phyloP scores from a whole-genome alignment of 371 early-diverging fungal genomes.

The Saksenaea vasiformis region DNA sequence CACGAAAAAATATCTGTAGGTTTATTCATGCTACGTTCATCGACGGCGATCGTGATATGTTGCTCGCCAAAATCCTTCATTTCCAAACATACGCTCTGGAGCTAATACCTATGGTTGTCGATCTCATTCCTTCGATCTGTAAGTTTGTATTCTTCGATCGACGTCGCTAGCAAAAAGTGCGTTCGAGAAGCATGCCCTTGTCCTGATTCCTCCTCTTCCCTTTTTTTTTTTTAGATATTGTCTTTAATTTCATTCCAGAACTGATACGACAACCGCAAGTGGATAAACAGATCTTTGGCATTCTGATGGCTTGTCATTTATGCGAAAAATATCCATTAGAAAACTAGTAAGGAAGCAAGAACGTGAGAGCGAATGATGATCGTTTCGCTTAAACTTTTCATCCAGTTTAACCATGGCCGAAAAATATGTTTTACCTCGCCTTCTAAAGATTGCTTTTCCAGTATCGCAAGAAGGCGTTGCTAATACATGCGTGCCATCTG shows the following conservation, averaged over 20 bases:
- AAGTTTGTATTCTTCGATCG: slow-evolving; percentile 13
- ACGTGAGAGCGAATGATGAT: neutral
- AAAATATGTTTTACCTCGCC: slow-evolving; percentile 37
- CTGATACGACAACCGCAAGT: slow-evolving; percentile 48
- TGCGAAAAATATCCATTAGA: slow-evolving; percentile 54
- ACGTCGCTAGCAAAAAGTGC: too few relatives aligned
- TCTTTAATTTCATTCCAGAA: slow-evolving; percentile 55
- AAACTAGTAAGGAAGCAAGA: slow-evolving; percentile 36
- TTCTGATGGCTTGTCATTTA: slow-evolving; percentile 45
- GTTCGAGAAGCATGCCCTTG: too few relatives aligned
- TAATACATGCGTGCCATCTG: slow-evolving; percentile 34
- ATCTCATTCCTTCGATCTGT: slow-evolving; percentile 56
- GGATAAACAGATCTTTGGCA: slow-evolving; percentile 55
- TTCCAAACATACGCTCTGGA: slow-evolving; percentile 62
- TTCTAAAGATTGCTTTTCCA: slow-evolving; percentile 41
- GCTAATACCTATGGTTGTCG: slow-evolving; percentile 55
- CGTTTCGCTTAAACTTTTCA: neutral
- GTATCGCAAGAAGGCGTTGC: slow-evolving; percentile 20
- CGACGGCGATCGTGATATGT: slow-evolving; percentile 53
- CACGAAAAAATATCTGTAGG: slow-evolving; percentile 48
- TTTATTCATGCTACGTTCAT: slow-evolving; percentile 60
- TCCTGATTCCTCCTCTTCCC: neutral
- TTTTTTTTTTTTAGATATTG: slow-evolving; percentile 31
- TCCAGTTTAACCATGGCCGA: slow-evolving; percentile 33
- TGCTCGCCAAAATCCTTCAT: slow-evolving; percentile 61